These are phyloP conservation scores for Infundibulicybe gibba DNA, from an alignment of 768 basidiomycete species.

Conservation along the genomic window DNA sequence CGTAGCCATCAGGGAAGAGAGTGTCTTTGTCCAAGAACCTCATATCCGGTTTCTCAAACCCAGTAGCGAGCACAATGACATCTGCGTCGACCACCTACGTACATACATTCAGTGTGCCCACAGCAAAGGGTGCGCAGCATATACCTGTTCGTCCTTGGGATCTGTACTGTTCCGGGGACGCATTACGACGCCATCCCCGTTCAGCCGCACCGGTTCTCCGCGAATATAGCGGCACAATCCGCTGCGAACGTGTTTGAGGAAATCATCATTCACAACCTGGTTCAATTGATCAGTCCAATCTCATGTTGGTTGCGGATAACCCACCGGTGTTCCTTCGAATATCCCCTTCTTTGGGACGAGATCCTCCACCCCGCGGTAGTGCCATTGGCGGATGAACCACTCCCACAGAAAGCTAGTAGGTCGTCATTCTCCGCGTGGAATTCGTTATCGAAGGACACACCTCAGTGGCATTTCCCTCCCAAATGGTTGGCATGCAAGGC, in stretches of 20 bases:
- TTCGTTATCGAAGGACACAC: too few species aligned
- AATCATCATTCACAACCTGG: slow-evolving; percentile 49
- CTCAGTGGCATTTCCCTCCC: slow-evolving; percentile 50
- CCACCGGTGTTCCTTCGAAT: slow-evolving; percentile 43
- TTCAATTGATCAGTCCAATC: background rate
- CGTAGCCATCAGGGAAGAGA: slow-evolving; percentile 47
- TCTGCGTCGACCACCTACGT: slow-evolving; percentile 34
- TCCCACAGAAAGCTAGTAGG: slow-evolving; percentile 41
- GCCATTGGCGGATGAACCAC: slow-evolving; percentile 33
- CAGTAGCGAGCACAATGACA: slow-evolving; percentile 50
- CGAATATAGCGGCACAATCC: slow-evolving; percentile 44
- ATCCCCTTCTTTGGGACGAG: slow-evolving; percentile 39
- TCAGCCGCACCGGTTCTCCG: slow-evolving; percentile 39
- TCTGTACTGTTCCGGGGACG: slow-evolving; percentile 31
- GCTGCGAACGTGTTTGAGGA: slow-evolving; percentile 38
- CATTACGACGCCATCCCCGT: slow-evolving; percentile 27
- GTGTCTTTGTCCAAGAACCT: slow-evolving; percentile 40
- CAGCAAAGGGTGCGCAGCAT: slow-evolving; percentile 20
- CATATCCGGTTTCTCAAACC: slow-evolving; percentile 42
- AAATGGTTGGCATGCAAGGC: slow-evolving; percentile 47
- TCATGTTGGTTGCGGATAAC: slow-evolving; percentile 1
- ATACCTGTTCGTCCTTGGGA: slow-evolving; percentile 17
- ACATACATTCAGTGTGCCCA: slow-evolving; percentile 1
- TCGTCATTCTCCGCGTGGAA: background rate
- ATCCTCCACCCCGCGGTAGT: slow-evolving; percentile 42